phyloP scores from a whole-genome alignment of 257 asterid species.

The Cruciata laevipes region DNA sequence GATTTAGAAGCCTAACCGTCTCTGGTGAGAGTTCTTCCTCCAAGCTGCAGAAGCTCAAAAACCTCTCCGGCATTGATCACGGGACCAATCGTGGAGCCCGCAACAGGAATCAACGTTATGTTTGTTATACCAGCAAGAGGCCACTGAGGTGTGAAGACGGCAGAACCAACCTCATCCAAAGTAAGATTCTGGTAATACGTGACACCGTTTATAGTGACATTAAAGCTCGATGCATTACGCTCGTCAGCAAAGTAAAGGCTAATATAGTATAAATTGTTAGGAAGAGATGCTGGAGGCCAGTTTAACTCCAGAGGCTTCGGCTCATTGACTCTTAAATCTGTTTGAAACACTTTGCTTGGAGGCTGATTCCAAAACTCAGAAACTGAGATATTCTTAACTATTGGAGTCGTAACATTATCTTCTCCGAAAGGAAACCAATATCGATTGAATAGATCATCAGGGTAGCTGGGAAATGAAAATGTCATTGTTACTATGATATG shows the following conservation, averaged over 20 bases:
- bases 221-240: slow-evolving; percentile 43
- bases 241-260: slow-evolving; percentile 77
- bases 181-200: slow-evolving; percentile 52
- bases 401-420: slow-evolving; percentile 33
- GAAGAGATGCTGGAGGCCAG: slow-evolving; percentile 70
- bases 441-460: slow-evolving; percentile 82
- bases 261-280: slow-evolving; percentile 43
- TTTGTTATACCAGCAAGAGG: slow-evolving; percentile 70
- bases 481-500: not conserved
- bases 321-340: slow-evolving; percentile 32
- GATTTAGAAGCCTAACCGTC: slow-evolving; percentile 48
- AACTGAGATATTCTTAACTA: slow-evolving; percentile 34
- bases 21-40: slow-evolving; percentile 72
- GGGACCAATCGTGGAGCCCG: slow-evolving; percentile 74
- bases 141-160: slow-evolving; percentile 68
- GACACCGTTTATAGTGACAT: slow-evolving; percentile 55
- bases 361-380: slow-evolving; percentile 95
- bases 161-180: slow-evolving; percentile 54
- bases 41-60: slow-evolving; percentile 50
- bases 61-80: slow-evolving; percentile 86
- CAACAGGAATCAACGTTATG: slow-evolving; percentile 50
- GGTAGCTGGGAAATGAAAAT: slow-evolving; percentile 47
- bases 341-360: slow-evolving; percentile 58
- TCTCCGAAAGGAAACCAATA: slow-evolving; percentile 71
- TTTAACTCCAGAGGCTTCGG: slow-evolving; percentile 44